Percentiles rank a stretch among this genome's conserved stretches.
These are phyloP conservation scores for Leccinum angustisporum DNA, from an alignment of 1,284 basidiomycete genomes.

Conservation along the genomic window DNA sequence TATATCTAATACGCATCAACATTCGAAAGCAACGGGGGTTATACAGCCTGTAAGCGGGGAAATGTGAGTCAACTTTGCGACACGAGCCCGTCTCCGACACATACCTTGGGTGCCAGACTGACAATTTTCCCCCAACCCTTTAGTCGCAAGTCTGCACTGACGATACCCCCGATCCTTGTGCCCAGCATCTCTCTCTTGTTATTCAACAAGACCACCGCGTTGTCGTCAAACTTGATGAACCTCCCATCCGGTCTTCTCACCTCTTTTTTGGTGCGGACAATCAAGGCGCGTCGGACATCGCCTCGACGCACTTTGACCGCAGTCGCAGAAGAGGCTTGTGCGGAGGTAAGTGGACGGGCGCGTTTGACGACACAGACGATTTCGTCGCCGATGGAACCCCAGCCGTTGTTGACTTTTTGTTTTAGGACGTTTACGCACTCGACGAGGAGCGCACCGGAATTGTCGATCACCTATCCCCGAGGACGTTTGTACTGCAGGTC, in stretches of 20 bases:
- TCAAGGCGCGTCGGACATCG: conserved; percentile 92
- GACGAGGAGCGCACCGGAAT: conserved; percentile 94
- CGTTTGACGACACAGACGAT: conserved; percentile 96
- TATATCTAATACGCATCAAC: conserved; percentile 9
- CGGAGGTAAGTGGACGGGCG: conserved; percentile 79
- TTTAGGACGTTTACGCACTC: conserved; percentile 98
- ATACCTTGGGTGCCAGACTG: conserved; percentile 80
- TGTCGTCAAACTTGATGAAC: conserved; percentile 93
- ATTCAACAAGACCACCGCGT: conserved; percentile 94
- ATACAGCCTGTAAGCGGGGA: conserved; percentile 20
- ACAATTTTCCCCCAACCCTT: conserved; percentile 97
- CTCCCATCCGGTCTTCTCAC: conserved; percentile 86
- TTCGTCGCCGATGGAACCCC: conserved; percentile 87
- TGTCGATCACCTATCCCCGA: conserved; percentile 83
- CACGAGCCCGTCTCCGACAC: conserved; percentile 10
- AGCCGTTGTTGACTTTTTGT: conserved; percentile 90
- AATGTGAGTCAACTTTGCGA: neutral
- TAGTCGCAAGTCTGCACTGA: conserved; percentile 86
- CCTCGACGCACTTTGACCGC: conserved; percentile 87
- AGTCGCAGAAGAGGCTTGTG: conserved; percentile 59
- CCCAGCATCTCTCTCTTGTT: conserved; percentile 97
- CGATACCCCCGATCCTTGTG: conserved; percentile 91
- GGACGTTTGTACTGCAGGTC: neutral
- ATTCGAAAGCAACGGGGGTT: conserved; percentile 1
- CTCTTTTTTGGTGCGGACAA: conserved; percentile 88